A percentile compares a stretch with the other conserved stretches of the same genome.
Conservation (phyloP, 2,329 filamentous ascomycete species). For the Paraphaeosphaeria sporulosa region DNA sequence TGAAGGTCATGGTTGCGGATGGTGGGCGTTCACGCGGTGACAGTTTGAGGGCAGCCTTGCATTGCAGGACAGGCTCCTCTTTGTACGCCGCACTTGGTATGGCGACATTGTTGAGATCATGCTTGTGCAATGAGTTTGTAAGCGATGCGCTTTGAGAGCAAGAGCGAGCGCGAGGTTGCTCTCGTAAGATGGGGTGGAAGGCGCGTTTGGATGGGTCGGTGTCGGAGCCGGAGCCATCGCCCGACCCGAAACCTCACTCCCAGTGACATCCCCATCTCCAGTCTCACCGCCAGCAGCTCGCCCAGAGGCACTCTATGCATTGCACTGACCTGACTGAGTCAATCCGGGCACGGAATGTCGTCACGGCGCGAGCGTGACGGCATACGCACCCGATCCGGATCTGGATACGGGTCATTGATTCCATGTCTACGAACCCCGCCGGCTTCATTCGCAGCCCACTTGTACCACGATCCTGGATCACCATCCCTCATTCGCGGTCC, state of each 20-base stretch:
- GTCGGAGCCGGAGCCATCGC: background rate
- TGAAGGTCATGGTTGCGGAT: constrained; percentile 28
- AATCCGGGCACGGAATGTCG: background rate
- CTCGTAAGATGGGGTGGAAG: background rate
- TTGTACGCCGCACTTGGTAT: background rate
- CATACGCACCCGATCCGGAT: background rate
- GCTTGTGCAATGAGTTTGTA: background rate
- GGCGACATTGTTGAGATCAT: background rate
- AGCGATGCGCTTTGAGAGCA: background rate
- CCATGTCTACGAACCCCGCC: background rate
- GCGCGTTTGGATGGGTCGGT: background rate
- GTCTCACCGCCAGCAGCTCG: background rate
- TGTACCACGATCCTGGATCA: background rate
- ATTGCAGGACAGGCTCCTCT: background rate
- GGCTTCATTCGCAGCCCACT: background rate
- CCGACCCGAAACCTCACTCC: background rate
- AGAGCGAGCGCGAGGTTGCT: constrained; percentile 1
- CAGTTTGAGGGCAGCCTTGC: background rate
- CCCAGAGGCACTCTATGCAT: background rate
- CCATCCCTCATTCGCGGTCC: background rate
- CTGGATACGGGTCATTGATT: background rate
- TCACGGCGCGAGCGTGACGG: background rate
- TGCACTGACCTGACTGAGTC: background rate
- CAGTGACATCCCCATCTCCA: background rate
- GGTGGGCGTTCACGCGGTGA: background rate